Percentiles rank a stretch among this genome's conserved stretches.
Evolutionary conservation across 805 yeast genomes (phyloP).

Genomic region (Starmera amethionina): DNA sequence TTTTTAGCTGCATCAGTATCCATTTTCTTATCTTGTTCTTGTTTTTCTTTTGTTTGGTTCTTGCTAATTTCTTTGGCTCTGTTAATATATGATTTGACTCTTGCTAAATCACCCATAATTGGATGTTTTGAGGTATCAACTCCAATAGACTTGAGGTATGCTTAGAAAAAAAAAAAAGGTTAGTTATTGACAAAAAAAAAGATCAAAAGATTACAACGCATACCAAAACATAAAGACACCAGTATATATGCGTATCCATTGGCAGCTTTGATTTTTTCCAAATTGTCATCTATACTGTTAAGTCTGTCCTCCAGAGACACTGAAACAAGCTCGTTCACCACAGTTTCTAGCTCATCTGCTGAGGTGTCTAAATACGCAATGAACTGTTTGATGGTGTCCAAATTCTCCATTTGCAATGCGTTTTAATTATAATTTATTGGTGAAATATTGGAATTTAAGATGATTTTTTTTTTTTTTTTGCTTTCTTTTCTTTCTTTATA

Average conservation of each 20-base stretch:
- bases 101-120: conserved; percentile 53
- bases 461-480: too few species aligned
- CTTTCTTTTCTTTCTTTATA: too few species aligned
- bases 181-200: neutral
- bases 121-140: conserved; percentile 46
- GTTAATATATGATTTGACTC: conserved; percentile 62
- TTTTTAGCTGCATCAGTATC: conserved; percentile 34
- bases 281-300: conserved; percentile 10
- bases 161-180: conserved; percentile 5
- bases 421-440: too few species aligned
- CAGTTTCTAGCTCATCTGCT: conserved; percentile 24
- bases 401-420: conserved; percentile 45
- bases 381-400: conserved; percentile 31
- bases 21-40: conserved; percentile 14
- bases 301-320: conserved; percentile 30
- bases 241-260: conserved; percentile 39
- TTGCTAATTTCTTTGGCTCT: conserved; percentile 28
- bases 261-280: conserved; percentile 23
- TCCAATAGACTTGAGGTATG: conserved; percentile 52
- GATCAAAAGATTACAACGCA: neutral
- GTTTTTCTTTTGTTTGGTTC: conserved; percentile 3
- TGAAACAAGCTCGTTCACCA: conserved; percentile 26
- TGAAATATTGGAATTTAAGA: too few species aligned
- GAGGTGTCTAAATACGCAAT: conserved; percentile 28
- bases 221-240: conserved; percentile 40